These are phyloP conservation scores for Brassica balearica DNA, from an alignment of 441 rosid genomes.

Conservation along the genomic window DNA sequence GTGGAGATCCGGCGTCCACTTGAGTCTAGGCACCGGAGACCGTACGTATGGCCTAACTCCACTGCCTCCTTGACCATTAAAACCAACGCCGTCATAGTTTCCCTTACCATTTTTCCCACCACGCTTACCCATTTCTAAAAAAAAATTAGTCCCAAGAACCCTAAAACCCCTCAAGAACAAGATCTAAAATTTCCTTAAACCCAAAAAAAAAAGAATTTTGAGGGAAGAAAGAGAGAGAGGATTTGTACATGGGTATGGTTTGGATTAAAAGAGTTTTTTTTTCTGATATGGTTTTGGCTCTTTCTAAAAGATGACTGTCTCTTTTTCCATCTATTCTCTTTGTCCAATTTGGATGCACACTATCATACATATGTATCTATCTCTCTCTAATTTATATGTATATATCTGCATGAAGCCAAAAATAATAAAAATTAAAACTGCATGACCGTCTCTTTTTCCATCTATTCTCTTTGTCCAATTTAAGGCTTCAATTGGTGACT, in stretches of 20 bases:
- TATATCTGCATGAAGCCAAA: constrained; percentile 20
- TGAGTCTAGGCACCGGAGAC: constrained; percentile 86
- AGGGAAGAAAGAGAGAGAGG: constrained; percentile 34
- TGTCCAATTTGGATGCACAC: constrained; percentile 44
- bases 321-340: constrained; percentile 46
- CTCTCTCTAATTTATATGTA: constrained; percentile 37
- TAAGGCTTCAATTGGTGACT: no score
- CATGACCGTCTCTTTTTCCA: constrained; percentile 30
- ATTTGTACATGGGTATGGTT: constrained; percentile 10
- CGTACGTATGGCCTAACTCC: constrained; percentile 76
- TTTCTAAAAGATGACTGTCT: constrained; percentile 44
- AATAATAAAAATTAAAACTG: neutral
- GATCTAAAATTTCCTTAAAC: neutral
- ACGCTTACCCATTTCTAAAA: constrained; percentile 56
- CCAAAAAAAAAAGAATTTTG: neutral
- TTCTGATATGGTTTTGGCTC: constrained; percentile 36
- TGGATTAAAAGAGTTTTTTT: constrained; percentile 52
- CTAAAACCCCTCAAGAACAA: neutral
- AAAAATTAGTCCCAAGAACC: neutral
- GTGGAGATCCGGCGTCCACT: constrained; percentile 99
- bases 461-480: constrained; percentile 46
- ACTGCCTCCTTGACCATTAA: constrained; percentile 37
- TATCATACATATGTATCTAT: constrained; percentile 44
- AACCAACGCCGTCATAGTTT: constrained; percentile 24
- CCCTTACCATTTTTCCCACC: constrained; percentile 70